Evolutionary conservation across 495 filamentous ascomycete genomes (phyloP).

Genomic region (Daldinia bambusicola): DNA sequence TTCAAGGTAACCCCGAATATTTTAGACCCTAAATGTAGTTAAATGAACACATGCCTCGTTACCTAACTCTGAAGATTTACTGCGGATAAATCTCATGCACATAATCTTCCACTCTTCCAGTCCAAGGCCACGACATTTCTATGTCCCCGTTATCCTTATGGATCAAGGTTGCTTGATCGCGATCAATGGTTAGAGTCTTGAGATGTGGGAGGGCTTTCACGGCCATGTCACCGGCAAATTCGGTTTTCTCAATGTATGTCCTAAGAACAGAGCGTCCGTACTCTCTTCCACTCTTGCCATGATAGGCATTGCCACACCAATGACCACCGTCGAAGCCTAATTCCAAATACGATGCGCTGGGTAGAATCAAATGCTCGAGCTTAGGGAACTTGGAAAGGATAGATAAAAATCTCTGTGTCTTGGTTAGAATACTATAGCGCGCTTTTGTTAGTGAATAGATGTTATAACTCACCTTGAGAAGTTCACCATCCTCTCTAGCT

Average conservation of each 20-base stretch:
- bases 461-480: background rate
- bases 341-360: background rate
- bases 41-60: too few species aligned
- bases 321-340: background rate
- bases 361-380: background rate
- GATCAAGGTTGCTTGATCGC: background rate
- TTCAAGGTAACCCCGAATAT: too few species aligned
- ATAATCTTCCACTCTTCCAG: background rate
- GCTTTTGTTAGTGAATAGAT: background rate
- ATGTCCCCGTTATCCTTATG: background rate
- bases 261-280: background rate
- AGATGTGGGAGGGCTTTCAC: background rate
- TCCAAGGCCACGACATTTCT: background rate
- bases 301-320: slow-evolving; percentile 1
- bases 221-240: background rate
- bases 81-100: background rate
- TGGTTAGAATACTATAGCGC: background rate
- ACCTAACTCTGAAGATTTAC: background rate
- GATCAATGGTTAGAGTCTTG: background rate
- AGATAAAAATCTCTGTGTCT: background rate
- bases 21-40: too few species aligned
- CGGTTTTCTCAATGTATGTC: background rate
- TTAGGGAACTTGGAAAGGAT: background rate
- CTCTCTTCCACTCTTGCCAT: background rate
- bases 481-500: background rate